Conservation (phyloP, 176 grass and related monocot species). For the Calamus simplicifolius region DNA sequence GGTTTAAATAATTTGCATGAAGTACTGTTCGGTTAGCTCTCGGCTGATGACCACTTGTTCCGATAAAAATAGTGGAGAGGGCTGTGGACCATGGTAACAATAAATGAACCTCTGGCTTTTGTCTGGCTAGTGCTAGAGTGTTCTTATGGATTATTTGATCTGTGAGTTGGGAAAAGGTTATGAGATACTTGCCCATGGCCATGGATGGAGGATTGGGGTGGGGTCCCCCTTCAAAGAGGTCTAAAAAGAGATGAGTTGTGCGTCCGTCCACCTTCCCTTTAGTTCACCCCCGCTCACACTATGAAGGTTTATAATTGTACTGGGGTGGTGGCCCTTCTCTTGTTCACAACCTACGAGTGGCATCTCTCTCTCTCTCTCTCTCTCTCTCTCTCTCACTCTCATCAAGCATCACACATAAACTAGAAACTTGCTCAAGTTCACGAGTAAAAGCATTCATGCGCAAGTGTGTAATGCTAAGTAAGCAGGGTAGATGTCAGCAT, state of each 20-base stretch:
- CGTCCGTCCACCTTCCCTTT: conserved; percentile 6
- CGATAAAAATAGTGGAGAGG: background rate
- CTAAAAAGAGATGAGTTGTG: conserved; percentile 7
- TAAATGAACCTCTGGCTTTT: conserved; percentile 2
- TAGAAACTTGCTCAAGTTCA: too few species aligned
- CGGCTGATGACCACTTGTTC: background rate
- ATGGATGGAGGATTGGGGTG: background rate
- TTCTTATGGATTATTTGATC: background rate
- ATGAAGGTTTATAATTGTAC: too few species aligned
- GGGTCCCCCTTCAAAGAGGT: background rate
- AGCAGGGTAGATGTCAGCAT: too few species aligned
- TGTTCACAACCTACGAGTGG: too few species aligned
- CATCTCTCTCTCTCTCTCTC: too few species aligned
- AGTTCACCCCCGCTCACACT: too few species aligned
- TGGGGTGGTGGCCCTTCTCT: too few species aligned
- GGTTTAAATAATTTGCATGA: background rate
- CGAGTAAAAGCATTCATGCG: too few species aligned
- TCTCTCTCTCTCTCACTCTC: too few species aligned
- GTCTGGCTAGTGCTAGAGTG: background rate
- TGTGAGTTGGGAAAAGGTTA: background rate
- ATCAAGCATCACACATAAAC: too few species aligned
- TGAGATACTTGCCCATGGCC: background rate
- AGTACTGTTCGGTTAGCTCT: background rate
- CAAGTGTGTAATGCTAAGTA: too few species aligned
- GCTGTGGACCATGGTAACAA: too few species aligned